Evolutionary conservation across 805 yeast genomes (phyloP), one percentile per base, ranked within the genome.

Genomic region (Barnettozyma botsteinii): DNA sequence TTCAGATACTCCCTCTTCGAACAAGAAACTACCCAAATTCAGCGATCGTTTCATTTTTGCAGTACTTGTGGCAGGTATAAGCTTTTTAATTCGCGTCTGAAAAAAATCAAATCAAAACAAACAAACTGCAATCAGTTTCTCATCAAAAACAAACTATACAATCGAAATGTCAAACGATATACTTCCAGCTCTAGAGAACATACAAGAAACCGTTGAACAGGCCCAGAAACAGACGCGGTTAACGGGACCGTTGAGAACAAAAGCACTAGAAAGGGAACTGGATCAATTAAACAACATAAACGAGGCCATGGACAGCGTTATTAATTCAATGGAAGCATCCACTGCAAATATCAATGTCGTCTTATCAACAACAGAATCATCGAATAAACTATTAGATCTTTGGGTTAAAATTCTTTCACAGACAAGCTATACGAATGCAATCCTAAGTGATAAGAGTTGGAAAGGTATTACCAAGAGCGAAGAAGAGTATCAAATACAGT

Each of bases 341-440:
- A 22, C 52, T 3, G 14, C 22, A 3, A 53, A 53, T 27, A 15
- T 54, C 9, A 50, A 48, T 6, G 35, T 33, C 4, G 35, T 51
- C 1, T 28, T 51, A 4, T 31, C 41, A 8, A 67, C 78, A 5
- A 66, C 77, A 31, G 67, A 65, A 29, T 67, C 70, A 23, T 70
- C 80, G 0, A 67, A 73, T 40, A 62, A 64, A 20, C 60, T 80
- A 20, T 57, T 80, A 19, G 79, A 74, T 41, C 67, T 76, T 18
- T 80, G 84, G 84, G 69, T 75, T 38, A 66, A 71, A 46, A 77
- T 80, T 35, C 66, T 79, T 17, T 77, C 82, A 13, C 84, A 79
- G 50, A 73, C 82, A 18, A 71, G 72, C 26, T 74, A 76, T 50
- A 72, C 80, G 4, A 63, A 67, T 21, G 67, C 70, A 9, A 55